These are phyloP conservation scores for Ogataea ganodermae DNA, from an alignment of 805 yeast species.

Conservation along the genomic window DNA sequence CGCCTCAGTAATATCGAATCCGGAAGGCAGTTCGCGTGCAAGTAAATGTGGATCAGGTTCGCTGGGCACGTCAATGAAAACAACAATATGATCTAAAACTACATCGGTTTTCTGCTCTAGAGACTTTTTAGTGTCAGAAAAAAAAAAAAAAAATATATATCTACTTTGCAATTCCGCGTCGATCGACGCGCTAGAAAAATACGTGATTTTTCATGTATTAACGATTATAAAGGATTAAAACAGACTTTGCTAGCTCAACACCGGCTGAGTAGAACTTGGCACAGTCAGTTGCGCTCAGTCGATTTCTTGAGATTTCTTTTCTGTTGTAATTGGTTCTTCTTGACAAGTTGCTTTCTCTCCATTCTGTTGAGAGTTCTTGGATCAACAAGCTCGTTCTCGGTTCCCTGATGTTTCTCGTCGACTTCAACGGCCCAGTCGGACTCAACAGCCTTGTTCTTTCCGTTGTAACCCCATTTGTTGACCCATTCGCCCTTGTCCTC, in stretches of 20 bases:
- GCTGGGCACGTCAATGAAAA: too few species aligned
- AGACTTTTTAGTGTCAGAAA: not conserved
- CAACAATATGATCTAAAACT: too few species aligned
- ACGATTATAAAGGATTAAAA: conserved; percentile 2
- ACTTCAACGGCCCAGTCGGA: conserved; percentile 96
- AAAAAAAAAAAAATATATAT: not conserved
- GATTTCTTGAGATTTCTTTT: conserved; percentile 66
- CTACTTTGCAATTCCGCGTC: not conserved
- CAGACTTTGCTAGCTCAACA: not conserved
- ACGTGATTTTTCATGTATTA: not conserved
- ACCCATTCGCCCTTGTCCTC: conserved; percentile 94
- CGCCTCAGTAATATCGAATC: not conserved
- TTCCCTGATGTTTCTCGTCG: conserved; percentile 61
- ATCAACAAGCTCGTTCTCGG: conserved; percentile 69
- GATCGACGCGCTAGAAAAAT: not conserved
- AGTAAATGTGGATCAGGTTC: too few species aligned
- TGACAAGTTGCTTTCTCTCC: conserved; percentile 81
- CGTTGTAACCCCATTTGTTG: conserved; percentile 97
- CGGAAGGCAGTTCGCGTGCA: too few species aligned
- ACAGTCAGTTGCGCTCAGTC: conserved; percentile 13
- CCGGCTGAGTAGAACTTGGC: not conserved
- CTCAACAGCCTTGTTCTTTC: conserved; percentile 84
- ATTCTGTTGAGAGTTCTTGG: conserved; percentile 82
- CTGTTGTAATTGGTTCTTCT: conserved; percentile 83
- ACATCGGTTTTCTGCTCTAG: too few species aligned